Evolutionary conservation across 495 filamentous ascomycete genomes (phyloP).

Genomic region (Rostrohypoxylon terebratum): DNA sequence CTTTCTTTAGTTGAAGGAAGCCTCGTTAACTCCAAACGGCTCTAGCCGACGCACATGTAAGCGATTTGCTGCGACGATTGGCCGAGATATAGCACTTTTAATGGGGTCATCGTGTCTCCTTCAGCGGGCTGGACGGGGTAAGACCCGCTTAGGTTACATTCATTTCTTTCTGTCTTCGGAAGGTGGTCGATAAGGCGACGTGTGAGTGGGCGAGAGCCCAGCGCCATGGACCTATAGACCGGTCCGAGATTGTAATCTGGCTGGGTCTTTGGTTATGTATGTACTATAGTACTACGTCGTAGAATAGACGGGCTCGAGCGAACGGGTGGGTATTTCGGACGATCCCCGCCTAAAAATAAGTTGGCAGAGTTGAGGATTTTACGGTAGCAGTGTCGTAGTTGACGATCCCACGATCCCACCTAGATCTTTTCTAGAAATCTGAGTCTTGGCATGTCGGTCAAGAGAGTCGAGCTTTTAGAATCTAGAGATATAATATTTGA

Average conservation of each 20-base stretch:
- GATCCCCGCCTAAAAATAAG: constrained; percentile 26
- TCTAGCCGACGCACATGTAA: constrained; percentile 30
- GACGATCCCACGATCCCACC: neutral
- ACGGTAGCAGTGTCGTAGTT: neutral
- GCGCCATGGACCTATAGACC: neutral
- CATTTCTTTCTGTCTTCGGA: constrained; percentile 30
- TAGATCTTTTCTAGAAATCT: neutral
- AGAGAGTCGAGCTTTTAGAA: neutral
- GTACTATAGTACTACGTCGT: neutral
- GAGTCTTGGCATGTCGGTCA: neutral
- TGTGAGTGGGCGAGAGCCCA: neutral
- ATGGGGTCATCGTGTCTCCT: constrained; percentile 13
- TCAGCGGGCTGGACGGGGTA: neutral
- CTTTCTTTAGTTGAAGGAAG: constrained; percentile 5
- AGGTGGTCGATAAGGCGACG: constrained; percentile 21
- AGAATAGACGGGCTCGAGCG: neutral
- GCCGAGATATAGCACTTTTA: neutral
- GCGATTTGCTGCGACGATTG: constrained; percentile 19
- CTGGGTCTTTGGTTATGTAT: no score
- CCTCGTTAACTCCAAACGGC: neutral
- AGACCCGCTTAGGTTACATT: constrained; percentile 29
- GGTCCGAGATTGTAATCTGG: constrained; percentile 2
- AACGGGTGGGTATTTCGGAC: constrained; percentile 3
- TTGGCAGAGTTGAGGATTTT: constrained; percentile 12
- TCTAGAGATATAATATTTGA: no score